Evolutionary conservation across 1,284 basidiomycete species (phyloP), one percentile per base, ranked within the genome.

Genomic region (Puccinia sorghi): DNA sequence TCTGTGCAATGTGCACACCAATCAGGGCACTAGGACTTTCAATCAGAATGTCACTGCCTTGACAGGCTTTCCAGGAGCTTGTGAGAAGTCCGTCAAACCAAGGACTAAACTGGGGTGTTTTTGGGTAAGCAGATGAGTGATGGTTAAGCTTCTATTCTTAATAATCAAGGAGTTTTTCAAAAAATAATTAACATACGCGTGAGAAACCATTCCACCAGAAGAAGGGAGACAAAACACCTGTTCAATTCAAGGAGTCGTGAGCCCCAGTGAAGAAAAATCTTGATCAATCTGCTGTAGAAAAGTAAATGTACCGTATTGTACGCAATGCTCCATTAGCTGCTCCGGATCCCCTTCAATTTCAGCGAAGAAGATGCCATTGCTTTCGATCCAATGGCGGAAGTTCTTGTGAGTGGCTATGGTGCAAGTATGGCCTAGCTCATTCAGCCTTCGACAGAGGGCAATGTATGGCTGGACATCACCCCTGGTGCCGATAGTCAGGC

Each of bases 11-110:
- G 83, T 99, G 96, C 80, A 93, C 92, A 20, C 96, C 96, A 25
- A 91, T 94, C 91, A 98, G 97, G 5, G 96, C 94, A 83, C 92
- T 94, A 0, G 96, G 96, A 83, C 92, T 93, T 86, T 99, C 96
- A 74, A 99, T 88, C 70, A 99, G 88, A 39, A 98, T 89, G 84
- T 99, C 94, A 0, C 93, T 94, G 25, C 90, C 90, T 86, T 97
- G 93, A 84, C 96, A 98, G 7, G 94, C 95, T 80, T 93, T 89
- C 94, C 94, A 99, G 0, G 94, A 92, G 0, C 93, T 94, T 84
- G 90, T 90, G 54, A 99, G 88, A 7, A 99, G 87, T 83, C 98
- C 96, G 83, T 98, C 96, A 71, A 98, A 87, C 96, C 96, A 99
- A 27, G 92, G 92, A 75, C 95, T 91, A 87, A 98, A 98, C 91